Percentiles rank a stretch among this genome's conserved stretches.
Evolutionary conservation across 179 eudicot genomes (phyloP).

Genomic region (Spinacia oleracea): DNA sequence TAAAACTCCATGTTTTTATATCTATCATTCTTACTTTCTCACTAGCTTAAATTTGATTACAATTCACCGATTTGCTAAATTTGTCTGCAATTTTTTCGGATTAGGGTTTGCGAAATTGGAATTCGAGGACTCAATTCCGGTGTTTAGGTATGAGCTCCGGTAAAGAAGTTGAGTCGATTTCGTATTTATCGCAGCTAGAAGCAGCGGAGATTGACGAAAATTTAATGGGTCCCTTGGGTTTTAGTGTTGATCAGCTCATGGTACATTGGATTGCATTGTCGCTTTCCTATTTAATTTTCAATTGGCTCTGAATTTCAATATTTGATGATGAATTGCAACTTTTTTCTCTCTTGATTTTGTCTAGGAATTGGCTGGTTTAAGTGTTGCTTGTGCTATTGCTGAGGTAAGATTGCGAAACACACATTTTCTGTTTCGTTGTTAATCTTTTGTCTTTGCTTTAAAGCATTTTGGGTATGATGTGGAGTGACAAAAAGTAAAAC

Average conservation of each 20-base stretch:
- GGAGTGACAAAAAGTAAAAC: too few relatives aligned
- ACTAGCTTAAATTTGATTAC: background rate
- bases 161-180: constrained; percentile 46
- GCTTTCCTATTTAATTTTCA: background rate
- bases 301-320: background rate
- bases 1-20: background rate
- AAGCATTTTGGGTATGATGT: background rate
- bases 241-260: constrained; percentile 95
- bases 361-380: constrained; percentile 96
- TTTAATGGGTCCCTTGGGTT: constrained; percentile 93
- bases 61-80: background rate
- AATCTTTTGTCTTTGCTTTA: background rate
- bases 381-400: constrained; percentile 87
- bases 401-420: constrained; percentile 49
- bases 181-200: constrained; percentile 70
- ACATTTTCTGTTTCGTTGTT: background rate
- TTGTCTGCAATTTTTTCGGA: background rate
- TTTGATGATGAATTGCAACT: constrained; percentile 5
- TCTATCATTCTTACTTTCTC: background rate
- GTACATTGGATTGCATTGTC: constrained; percentile 30
- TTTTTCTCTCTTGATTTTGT: background rate
- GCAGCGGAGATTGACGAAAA: constrained; percentile 84
- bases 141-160: constrained; percentile 36
- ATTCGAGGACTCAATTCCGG: constrained; percentile 33
- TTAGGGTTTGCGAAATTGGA: constrained; percentile 46